Conservation (phyloP, 73 alveolate species). For the Chromera velia region DNA sequence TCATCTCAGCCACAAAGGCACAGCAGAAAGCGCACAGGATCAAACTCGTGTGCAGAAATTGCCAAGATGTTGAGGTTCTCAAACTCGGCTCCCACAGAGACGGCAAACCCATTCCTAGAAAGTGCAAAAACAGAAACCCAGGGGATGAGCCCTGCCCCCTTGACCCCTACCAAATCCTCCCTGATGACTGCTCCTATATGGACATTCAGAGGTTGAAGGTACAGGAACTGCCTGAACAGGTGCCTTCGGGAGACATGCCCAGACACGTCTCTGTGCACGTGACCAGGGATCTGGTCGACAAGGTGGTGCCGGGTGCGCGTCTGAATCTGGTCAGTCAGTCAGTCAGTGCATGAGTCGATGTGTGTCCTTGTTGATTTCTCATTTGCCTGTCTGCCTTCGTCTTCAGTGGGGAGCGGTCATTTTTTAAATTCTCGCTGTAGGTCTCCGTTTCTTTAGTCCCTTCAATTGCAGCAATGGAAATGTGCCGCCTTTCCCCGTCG, state of each 20-base stretch:
- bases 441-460: no score
- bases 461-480: no score
- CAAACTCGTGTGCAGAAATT: conserved; percentile 71
- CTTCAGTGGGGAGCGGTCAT: no score
- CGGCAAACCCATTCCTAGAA: conserved; percentile 72
- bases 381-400: no score
- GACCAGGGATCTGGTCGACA: conserved; percentile 84
- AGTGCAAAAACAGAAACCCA: conserved; percentile 70
- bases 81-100: conserved; percentile 70
- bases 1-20: conserved; percentile 76
- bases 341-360: no score
- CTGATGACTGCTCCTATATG: conserved; percentile 78
- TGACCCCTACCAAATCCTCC: conserved; percentile 75
- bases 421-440: no score
- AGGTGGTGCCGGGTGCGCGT: conserved; percentile 91
- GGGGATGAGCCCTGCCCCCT: conserved; percentile 82
- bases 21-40: conserved; percentile 66
- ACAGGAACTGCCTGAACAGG: conserved; percentile 94
- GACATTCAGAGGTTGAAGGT: conserved; percentile 85
- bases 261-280: conserved; percentile 79
- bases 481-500: no score
- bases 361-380: no score
- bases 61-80: conserved; percentile 67
- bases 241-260: conserved; percentile 98
- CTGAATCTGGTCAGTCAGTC: conserved; percentile 87